Base-by-base conservation (phyloP, 2,329 filamentous ascomycete species). In the Botryotinia globosa region DNA sequence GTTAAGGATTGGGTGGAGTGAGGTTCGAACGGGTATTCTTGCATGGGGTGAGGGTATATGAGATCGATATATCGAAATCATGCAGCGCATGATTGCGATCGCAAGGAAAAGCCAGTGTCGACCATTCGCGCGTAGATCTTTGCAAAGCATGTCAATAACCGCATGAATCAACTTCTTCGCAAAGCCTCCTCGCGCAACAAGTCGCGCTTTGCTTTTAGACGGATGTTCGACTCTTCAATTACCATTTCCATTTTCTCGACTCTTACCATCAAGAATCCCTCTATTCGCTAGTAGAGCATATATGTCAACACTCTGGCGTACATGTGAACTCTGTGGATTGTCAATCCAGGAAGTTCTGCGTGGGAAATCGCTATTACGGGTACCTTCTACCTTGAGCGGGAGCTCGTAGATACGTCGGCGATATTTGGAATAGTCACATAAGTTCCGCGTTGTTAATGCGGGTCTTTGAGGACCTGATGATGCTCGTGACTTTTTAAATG, bases 11-110 rank as follows among this genome's bases (percentile, higher is more conserved):
- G 3, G 4, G 25, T 4, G 37, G 25, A 8, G 3, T 37, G 16
- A 3, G 14, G 1, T 37, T 0, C 0, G 14, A n/a, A 42, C 1
- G 14, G 16, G 1, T 20, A 22, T n/a, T 7, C 4, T 4, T n/a
- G 22, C 0, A n/a, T 18, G 37, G 22, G 1, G 4, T 61, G 12
- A 4, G 25, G 16, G 2, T 32, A 9, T 20, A 10, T 20, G 25
- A 16, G 4, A n/a, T 42, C 22, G 37, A 42, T 42, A 29, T 42
- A 18, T 42, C 16, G 7, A 16, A 62, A 29, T 29, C 8, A 10
- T 25, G 18, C 39, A 10, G 37, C 16, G 25, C 37, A 32, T n/a
- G 25, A 29, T 29, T 12, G 25, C 16, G 39, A 44, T 18, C 14
- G 4, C 2, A n/a, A 51, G 4, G 16, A 51, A n/a, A 8, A 20